phyloP scores from a whole-genome alignment of 805 yeast genomes.

The Ascoidea asiatica region DNA sequence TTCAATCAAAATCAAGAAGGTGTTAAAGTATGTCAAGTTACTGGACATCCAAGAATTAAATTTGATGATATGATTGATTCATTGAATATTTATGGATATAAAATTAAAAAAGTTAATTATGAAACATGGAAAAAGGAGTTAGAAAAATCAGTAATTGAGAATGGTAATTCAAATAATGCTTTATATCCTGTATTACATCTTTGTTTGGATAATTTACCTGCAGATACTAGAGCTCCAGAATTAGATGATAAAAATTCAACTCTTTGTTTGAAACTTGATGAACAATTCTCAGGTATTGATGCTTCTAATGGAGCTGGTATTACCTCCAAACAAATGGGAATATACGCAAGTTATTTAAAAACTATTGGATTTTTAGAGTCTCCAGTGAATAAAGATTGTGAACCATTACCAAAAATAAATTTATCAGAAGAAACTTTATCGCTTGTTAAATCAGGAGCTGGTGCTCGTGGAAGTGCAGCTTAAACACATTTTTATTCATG shows the following conservation, averaged over 20 bases:
- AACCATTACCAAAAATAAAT: slow-evolving; percentile 36
- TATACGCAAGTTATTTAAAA: slow-evolving; percentile 68
- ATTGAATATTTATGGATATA: slow-evolving; percentile 60
- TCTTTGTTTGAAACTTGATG: slow-evolving; percentile 50
- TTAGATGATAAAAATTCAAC: slow-evolving; percentile 78
- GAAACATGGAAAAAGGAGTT: slow-evolving; percentile 65
- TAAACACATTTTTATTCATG: too few relatives aligned
- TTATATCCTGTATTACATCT: slow-evolving; percentile 87
- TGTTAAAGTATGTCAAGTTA: slow-evolving; percentile 82
- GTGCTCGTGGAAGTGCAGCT: slow-evolving; percentile 65
- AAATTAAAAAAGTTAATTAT: slow-evolving; percentile 49
- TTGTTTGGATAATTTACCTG: slow-evolving; percentile 85
- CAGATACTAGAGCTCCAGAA: slow-evolving; percentile 89
- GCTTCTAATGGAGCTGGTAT: slow-evolving; percentile 64
- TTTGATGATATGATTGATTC: slow-evolving; percentile 64
- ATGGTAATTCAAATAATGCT: slow-evolving; percentile 56
- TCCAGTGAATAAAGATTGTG: slow-evolving; percentile 37
- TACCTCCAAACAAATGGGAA: slow-evolving; percentile 48
- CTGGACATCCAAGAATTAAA: slow-evolving; percentile 86
- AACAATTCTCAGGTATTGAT: slow-evolving; percentile 50
- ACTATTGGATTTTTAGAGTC: slow-evolving; percentile 67
- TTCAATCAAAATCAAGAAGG: slow-evolving; percentile 51
- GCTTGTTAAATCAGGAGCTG: slow-evolving; percentile 52
- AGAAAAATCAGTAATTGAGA: slow-evolving; percentile 67
- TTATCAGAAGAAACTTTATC: slow-evolving; percentile 44